Conservation (phyloP, 2,329 filamentous ascomycete species). For the Dothideomycetes sp. region DNA sequence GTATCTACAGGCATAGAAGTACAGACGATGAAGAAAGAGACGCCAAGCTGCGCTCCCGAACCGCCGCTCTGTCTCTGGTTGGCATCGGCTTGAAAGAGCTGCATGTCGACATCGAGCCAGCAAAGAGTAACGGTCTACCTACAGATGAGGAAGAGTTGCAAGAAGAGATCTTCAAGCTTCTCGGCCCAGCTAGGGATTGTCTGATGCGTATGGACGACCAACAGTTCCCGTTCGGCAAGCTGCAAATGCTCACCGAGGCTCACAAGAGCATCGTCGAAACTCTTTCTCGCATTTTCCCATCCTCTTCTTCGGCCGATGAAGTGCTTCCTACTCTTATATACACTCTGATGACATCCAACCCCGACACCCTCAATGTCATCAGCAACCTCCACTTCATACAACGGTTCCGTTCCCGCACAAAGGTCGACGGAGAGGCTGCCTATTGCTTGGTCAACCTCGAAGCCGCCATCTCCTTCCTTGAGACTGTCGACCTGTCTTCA, state of each 20-base stretch:
- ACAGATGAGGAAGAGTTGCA: constrained; percentile 45
- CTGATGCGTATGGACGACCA: constrained; percentile 77
- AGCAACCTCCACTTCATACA: constrained; percentile 96
- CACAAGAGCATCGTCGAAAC: constrained; percentile 95
- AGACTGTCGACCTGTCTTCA: constrained; percentile 89
- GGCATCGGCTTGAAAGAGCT: constrained; percentile 83
- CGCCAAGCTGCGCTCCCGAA: constrained; percentile 88
- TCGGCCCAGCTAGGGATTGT: constrained; percentile 58
- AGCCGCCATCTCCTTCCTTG: constrained; percentile 85
- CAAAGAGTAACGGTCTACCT: constrained; percentile 47
- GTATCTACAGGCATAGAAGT: constrained; percentile 82
- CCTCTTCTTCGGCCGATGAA: constrained; percentile 86
- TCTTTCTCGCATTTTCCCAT: constrained; percentile 53
- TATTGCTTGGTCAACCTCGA: constrained; percentile 96
- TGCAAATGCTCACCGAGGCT: constrained; percentile 76
- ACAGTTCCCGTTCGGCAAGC: constrained; percentile 80
- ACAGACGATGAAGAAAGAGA: constrained; percentile 93
- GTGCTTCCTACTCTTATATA: constrained; percentile 96
- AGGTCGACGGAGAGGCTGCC: constrained; percentile 85
- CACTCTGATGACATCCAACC: constrained; percentile 81
- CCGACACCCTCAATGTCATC: constrained; percentile 77
- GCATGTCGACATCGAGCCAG: constrained; percentile 60
- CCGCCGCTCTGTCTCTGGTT: constrained; percentile 79
- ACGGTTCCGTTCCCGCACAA: constrained; percentile 73
- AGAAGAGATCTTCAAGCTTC: constrained; percentile 60